phyloP scores from a whole-genome alignment of 495 filamentous ascomycete genomes.

The Rostrohypoxylon terebratum region DNA sequence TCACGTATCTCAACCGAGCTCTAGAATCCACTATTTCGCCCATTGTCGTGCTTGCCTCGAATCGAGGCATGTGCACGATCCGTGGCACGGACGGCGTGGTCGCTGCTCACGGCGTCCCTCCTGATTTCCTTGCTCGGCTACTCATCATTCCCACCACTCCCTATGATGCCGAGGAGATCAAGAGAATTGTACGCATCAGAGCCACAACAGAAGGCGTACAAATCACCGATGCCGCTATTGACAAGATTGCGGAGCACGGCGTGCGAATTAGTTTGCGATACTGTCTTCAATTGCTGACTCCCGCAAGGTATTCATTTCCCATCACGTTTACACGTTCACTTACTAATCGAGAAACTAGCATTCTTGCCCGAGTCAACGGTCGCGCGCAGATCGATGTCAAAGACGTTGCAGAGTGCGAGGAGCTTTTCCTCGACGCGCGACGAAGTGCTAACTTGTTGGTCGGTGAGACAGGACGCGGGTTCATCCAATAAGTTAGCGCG shows the following conservation, averaged over 20 bases:
- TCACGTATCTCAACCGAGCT: constrained; percentile 97
- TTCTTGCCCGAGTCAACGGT: constrained; percentile 71
- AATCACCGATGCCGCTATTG: constrained; percentile 83
- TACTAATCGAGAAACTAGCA: constrained; percentile 51
- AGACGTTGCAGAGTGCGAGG: constrained; percentile 89
- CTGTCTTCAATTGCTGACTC: constrained; percentile 91
- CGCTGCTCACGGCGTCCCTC: constrained; percentile 91
- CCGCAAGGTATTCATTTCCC: constrained; percentile 65
- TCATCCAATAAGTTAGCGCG: constrained; percentile 62
- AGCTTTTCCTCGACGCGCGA: constrained; percentile 89
- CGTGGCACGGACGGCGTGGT: constrained; percentile 84
- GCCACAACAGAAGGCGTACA: constrained; percentile 81
- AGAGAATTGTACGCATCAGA: constrained; percentile 85
- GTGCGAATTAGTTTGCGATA: constrained; percentile 90
- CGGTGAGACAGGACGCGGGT: constrained; percentile 70
- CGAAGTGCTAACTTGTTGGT: constrained; percentile 80
- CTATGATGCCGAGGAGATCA: constrained; percentile 87
- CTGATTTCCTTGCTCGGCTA: constrained; percentile 90
- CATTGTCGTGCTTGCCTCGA: constrained; percentile 96
- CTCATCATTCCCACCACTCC: constrained; percentile 94
- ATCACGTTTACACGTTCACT: background rate
- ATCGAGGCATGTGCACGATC: constrained; percentile 90
- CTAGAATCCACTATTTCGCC: constrained; percentile 93
- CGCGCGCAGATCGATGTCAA: constrained; percentile 79
- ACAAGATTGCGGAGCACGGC: constrained; percentile 86